Conservation (phyloP, 192 early-diverging fungal species). For the Coemansia sp. region DNA sequence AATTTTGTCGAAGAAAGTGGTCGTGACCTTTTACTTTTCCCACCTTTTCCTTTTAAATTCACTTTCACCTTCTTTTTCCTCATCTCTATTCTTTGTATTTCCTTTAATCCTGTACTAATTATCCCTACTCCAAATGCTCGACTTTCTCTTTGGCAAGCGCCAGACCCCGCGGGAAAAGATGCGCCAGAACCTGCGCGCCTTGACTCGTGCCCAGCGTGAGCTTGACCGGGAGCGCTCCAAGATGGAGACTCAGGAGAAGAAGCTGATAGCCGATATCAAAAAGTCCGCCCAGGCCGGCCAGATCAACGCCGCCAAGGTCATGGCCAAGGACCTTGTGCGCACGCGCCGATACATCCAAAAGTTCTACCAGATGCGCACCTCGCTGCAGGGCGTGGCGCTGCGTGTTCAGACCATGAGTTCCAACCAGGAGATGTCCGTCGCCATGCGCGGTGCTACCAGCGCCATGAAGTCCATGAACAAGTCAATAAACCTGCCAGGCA, state of each 20-base stretch:
- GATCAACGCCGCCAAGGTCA: constrained; percentile 86
- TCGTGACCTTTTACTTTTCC: too few relatives aligned
- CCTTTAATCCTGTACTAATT: neutral
- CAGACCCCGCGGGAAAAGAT: constrained; percentile 91
- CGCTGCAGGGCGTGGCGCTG: constrained; percentile 88
- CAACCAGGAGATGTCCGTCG: constrained; percentile 94
- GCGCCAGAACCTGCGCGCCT: constrained; percentile 85
- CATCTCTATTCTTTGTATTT: neutral
- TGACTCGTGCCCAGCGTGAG: constrained; percentile 87
- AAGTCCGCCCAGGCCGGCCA: constrained; percentile 88
- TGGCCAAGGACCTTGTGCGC: constrained; percentile 97
- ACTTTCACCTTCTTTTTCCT: neutral
- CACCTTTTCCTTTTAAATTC: neutral
- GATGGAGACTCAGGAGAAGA: constrained; percentile 94
- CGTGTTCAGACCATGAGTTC: constrained; percentile 78
- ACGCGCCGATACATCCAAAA: constrained; percentile 92
- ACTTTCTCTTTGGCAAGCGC: constrained; percentile 72
- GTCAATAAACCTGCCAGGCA: constrained; percentile 89
- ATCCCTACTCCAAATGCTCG: constrained; percentile 33
- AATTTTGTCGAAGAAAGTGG: too few relatives aligned
- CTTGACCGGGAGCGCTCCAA: constrained; percentile 86
- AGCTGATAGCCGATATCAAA: constrained; percentile 90
- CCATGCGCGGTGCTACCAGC: constrained; percentile 90
- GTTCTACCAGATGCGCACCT: constrained; percentile 94
- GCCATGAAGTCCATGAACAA: constrained; percentile 98